These are phyloP conservation scores for Fusarium pseudoanthophilum DNA, from an alignment of 2,329 filamentous ascomycete genomes.

Conservation along the genomic window DNA sequence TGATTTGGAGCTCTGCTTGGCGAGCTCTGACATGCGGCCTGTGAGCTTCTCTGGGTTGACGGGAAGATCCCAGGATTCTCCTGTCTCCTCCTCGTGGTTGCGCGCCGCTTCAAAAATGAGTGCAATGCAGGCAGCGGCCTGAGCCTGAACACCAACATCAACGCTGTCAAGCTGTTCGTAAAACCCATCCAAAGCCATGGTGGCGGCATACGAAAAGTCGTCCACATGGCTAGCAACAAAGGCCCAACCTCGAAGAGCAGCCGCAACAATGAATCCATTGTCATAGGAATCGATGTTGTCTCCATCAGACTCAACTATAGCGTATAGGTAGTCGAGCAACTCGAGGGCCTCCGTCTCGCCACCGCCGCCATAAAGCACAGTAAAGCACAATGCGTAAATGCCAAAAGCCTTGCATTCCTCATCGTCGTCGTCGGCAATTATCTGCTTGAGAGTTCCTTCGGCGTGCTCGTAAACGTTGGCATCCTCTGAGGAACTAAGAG, in stretches of 20 bases:
- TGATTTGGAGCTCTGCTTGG: slow-evolving; percentile 59
- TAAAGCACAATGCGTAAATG: slow-evolving; percentile 78
- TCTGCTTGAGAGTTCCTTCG: slow-evolving; percentile 48
- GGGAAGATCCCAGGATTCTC: slow-evolving; percentile 60
- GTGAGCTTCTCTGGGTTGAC: slow-evolving; percentile 62
- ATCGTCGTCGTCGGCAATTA: slow-evolving; percentile 66
- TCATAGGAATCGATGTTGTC: slow-evolving; percentile 77
- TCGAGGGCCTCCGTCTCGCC: slow-evolving; percentile 74
- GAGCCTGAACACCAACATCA: slow-evolving; percentile 77
- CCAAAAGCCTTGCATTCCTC: slow-evolving; percentile 73
- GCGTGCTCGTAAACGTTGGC: slow-evolving; percentile 48
- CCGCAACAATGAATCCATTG: slow-evolving; percentile 74
- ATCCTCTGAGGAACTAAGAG: slow-evolving; percentile 75
- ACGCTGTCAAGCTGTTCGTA: slow-evolving; percentile 85
- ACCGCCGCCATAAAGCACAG: slow-evolving; percentile 80
- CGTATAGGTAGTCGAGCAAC: slow-evolving; percentile 78
- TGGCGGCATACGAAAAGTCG: slow-evolving; percentile 76
- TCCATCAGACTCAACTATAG: slow-evolving; percentile 84
- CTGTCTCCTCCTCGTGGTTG: slow-evolving; percentile 60
- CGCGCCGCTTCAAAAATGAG: slow-evolving; percentile 80
- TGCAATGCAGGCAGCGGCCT: slow-evolving; percentile 83
- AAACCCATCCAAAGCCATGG: slow-evolving; percentile 80
- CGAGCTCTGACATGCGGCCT: slow-evolving; percentile 59
- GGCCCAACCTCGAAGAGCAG: slow-evolving; percentile 81
- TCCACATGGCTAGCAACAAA: slow-evolving; percentile 82